phyloP scores from a whole-genome alignment of 73 alveolate genomes.

The Paramecium sexaurelia region DNA sequence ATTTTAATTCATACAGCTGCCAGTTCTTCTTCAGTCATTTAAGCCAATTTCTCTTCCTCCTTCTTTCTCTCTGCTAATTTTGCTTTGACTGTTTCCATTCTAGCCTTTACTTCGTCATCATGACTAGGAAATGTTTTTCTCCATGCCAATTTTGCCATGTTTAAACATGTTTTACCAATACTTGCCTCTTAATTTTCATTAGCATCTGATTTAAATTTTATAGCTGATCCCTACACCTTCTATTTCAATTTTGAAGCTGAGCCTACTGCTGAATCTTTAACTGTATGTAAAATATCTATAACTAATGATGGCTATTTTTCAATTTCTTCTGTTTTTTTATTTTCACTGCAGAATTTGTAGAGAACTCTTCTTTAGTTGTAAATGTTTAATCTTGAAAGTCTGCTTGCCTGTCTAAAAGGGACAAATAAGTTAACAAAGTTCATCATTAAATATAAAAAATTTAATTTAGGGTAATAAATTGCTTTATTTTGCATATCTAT shows the following conservation, averaged over 20 bases:
- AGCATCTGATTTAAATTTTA: slow-evolving; percentile 10
- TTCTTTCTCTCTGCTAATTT: slow-evolving; percentile 53
- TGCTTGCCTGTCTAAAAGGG: not conserved
- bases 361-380: not conserved
- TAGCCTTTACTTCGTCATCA: slow-evolving; percentile 53
- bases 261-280: not conserved
- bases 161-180: slow-evolving; percentile 21
- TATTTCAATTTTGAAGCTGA: not conserved
- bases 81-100: slow-evolving; percentile 16
- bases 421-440: not conserved
- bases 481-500: not conserved
- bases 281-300: not conserved
- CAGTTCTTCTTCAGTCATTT: slow-evolving; percentile 37
- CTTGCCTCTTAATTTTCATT: not conserved
- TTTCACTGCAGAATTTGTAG: not conserved
- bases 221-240: not conserved
- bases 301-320: slow-evolving; percentile 35
- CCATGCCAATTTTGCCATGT: slow-evolving; percentile 55
- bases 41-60: not conserved
- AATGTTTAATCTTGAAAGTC: not conserved
- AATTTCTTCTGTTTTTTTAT: slow-evolving; percentile 44
- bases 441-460: slow-evolving; percentile 23
- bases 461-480: slow-evolving; percentile 12
- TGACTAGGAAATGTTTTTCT: slow-evolving; percentile 41
- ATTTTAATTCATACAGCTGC: not conserved